phyloP scores from a whole-genome alignment of 73 alveolate genomes.

The Diophrys sp. region DNA sequence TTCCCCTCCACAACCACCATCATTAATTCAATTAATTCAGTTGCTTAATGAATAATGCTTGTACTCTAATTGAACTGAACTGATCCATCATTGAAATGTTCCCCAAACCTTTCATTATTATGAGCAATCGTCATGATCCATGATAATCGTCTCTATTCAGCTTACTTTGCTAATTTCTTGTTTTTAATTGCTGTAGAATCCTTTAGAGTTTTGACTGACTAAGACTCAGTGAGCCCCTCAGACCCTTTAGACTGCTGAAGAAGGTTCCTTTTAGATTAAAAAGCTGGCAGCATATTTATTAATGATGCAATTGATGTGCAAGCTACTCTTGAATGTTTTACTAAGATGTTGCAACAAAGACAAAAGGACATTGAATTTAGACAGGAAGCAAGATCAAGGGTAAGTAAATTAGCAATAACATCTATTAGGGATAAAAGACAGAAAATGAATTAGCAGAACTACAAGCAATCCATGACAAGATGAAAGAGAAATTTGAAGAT shows the following conservation, averaged over 20 bases:
- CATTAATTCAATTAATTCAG: too few relatives aligned
- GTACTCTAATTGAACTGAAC: not conserved
- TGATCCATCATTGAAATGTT: not conserved
- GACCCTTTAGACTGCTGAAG: not conserved
- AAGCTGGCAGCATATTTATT: not conserved
- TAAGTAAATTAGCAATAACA: not conserved
- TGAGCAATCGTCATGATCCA: not conserved
- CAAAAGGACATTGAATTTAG: not conserved
- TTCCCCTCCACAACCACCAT: too few relatives aligned
- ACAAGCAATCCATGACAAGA: not conserved
- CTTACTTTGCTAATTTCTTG: not conserved
- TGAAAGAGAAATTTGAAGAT: not conserved
- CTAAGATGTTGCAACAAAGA: not conserved
- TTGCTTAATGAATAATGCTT: too few relatives aligned
- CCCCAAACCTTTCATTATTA: not conserved
- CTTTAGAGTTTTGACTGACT: not conserved
- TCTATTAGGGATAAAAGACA: not conserved
- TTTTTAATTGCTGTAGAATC: not conserved
- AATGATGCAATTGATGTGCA: not conserved
- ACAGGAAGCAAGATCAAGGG: not conserved
- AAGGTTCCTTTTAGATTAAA: not conserved
- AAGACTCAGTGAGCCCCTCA: not conserved
- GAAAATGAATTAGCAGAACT: not conserved
- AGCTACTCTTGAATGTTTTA: not conserved
- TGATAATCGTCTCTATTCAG: not conserved